Base-by-base conservation (phyloP, 1,284 basidiomycete genomes). In the Schizopora paradoxa region DNA sequence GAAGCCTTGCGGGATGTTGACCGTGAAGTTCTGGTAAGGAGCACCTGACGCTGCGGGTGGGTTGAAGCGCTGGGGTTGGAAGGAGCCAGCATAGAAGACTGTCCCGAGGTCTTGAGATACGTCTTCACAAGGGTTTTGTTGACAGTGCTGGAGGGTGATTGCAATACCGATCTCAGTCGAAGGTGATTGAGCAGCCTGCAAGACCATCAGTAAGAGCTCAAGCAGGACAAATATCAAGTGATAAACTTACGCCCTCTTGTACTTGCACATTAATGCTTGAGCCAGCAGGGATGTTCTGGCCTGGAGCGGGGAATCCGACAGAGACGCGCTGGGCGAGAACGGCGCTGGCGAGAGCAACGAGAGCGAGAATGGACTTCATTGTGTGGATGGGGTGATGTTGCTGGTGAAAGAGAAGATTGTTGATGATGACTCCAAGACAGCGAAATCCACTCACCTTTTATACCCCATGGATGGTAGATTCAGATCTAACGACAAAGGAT, bases 21-120 rank as follows among this genome's bases (percentile, higher is more conserved):
- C 63, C 4, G 70, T 69, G 52, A 76, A 74, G 58, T 77, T 77
- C 58, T 77, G 65, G 57, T 71, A 63, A 10, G 72, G 72, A 14
- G 67, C 68, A 32, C 19, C 58, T n/a, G n/a, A n/a, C n/a, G n/a
- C n/a, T n/a, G n/a, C n/a, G n/a, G n/a, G n/a, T n/a, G n/a, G n/a
- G 49, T 66, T 64, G 43, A 41, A 28, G 49, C 61, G 61, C 47
- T 65, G 38, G 0, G 74, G 74, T 11, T 61, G 48, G 57, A 65
- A 79, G 0, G 56, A 44, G 5, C 76, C 75, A n/a, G 58, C 59
- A 58, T 76, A 77, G 21, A 77, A 60, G 46, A 73, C 51, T 7
- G 44, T 52, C 1, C 74, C 75, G n/a, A 79, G 54, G 1, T 54
- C 54, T 8, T 68, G 51, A 5, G 52, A 51, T 2, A 61, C 56